Evolutionary conservation across 345 rosid species (phyloP).

Genomic region (Hirschfeldia incana): DNA sequence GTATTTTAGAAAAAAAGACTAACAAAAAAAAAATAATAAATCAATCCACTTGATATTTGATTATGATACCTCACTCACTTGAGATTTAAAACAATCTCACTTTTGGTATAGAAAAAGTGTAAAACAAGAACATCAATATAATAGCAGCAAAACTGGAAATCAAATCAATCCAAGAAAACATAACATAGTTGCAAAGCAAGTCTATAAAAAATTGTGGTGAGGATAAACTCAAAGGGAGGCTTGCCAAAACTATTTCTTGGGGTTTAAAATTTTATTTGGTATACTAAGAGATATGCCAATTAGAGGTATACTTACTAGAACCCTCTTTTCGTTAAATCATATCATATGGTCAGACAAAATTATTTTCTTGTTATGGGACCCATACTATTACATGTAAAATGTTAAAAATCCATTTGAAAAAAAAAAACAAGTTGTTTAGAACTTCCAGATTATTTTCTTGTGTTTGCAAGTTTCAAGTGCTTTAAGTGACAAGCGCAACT

Average conservation of each 20-base stretch:
- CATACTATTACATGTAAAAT: not conserved
- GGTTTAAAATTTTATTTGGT: not conserved
- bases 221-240: not conserved
- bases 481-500: not conserved
- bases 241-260: not conserved
- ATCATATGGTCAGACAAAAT: too few species aligned
- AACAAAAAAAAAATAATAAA: too few species aligned
- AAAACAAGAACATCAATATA: not conserved
- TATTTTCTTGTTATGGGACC: too few species aligned
- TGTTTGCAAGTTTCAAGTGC: not conserved
- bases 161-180: not conserved
- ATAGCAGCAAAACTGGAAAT: not conserved
- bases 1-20: too few species aligned
- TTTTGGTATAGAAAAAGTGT: not conserved
- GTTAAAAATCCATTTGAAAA: not conserved
- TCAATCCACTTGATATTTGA: too few species aligned
- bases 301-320: too few species aligned
- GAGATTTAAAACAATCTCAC: not conserved
- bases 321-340: too few species aligned
- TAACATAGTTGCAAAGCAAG: not conserved
- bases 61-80: not conserved
- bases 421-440: not conserved
- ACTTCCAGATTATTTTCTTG: not conserved
- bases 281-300: too few species aligned
- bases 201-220: not conserved